Evolutionary conservation across 2,329 filamentous ascomycete species (phyloP), one percentile per base, ranked within the genome.

Genomic region (Lizonia empirigonia): DNA sequence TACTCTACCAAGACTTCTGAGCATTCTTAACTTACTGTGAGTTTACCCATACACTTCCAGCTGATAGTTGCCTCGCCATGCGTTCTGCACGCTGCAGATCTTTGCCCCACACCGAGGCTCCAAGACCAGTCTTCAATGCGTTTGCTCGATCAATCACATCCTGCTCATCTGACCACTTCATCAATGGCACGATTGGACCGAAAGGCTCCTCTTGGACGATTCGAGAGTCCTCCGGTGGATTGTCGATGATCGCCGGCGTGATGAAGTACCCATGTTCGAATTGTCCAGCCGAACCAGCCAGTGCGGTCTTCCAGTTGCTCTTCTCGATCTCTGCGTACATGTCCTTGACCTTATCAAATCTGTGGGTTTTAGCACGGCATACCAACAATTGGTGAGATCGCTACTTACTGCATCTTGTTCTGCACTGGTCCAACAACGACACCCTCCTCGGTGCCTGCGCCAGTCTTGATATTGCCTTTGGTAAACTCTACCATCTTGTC

Each of bases 151-250:
- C 33, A 73, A 75, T 40, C 76, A 78, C 73, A 80, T 69, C 67
- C 15, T 60, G 59, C 50, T 88, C 85, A 19, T 80, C 76, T 0
- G 73, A 74, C 84, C 85, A 89, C 16, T 78, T 80, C 47, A 87
- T 63, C 7, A 88, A 72, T 0, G 86, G 85, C 1, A 88, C 77
- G 24, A 89, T 83, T 0, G 86, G 86, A 0, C 81, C 83, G 57
- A 86, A 87, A 4, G 83, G 80, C 64, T 87, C 84, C 58, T 86
- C 84, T 23, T 74, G 69, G 8, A 85, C 82, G 15, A 86, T 75
- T 9, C 77, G 70, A 2, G 82, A 80, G 30, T 80, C 74, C 56
- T 84, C 81, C 0, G 81, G 78, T 18, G 83, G 82, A 53, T 82
- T 81, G 26, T 80, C 76, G 22, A 86, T 78, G 47, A 86, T 82